Percentiles rank a stretch among this genome's conserved stretches.
Conservation (phyloP, 768 basidiomycete genomes). For the Leucosporidium creatinivorum region DNA sequence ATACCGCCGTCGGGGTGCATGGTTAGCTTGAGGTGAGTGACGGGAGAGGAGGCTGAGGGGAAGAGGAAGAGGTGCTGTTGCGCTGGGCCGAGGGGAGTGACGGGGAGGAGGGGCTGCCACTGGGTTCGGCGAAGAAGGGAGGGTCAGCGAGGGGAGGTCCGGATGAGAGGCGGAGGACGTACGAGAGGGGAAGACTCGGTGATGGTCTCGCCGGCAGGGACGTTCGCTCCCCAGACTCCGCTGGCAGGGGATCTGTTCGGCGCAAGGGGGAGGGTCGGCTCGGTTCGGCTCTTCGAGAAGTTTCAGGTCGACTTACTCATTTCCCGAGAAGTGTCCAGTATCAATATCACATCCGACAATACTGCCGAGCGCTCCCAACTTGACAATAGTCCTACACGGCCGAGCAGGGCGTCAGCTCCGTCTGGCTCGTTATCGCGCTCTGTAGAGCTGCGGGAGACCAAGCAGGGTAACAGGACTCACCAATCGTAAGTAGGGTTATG, state of each 20-base stretch:
- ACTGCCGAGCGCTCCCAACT: slow-evolving; percentile 65
- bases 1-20: slow-evolving; percentile 98
- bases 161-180: slow-evolving; percentile 41
- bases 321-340: slow-evolving; percentile 88
- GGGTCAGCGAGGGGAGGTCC: not conserved
- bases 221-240: slow-evolving; percentile 31
- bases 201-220: slow-evolving; percentile 22
- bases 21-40: slow-evolving; percentile 77
- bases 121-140: not conserved
- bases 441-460: not conserved
- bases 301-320: slow-evolving; percentile 38
- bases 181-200: not conserved
- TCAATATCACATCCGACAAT: slow-evolving; percentile 85
- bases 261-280: not conserved
- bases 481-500: slow-evolving; percentile 88
- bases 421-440: not conserved
- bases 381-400: slow-evolving; percentile 70
- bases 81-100: slow-evolving; percentile 66
- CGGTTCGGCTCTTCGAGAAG: not conserved
- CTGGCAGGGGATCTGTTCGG: slow-evolving; percentile 19
- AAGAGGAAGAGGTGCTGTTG: slow-evolving; percentile 84
- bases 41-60: slow-evolving; percentile 44
- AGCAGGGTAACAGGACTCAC: slow-evolving; percentile 44
- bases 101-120: slow-evolving; percentile 79
- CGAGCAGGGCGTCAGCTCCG: not conserved